Evolutionary conservation across 1,284 basidiomycete genomes (phyloP), one percentile per base, ranked within the genome.

Genomic region (Pyrrhoderma noxium): DNA sequence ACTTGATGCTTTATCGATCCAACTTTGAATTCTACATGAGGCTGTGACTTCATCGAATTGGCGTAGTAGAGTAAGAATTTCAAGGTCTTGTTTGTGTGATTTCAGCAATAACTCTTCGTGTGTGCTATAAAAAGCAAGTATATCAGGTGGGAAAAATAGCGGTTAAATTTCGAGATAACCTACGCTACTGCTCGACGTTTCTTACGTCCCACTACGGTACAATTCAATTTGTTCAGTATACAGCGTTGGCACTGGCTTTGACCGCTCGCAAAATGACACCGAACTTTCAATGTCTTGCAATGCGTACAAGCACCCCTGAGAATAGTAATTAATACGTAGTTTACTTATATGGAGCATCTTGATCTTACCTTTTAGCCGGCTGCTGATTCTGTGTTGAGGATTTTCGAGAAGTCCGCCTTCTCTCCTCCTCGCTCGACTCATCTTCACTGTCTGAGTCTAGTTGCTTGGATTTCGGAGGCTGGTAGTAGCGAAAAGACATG

Each of bases 161-260:
- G 39, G 7, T 43, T 37, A 49, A 8, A 31, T 13, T 39, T 35
- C 2, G n/a, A 44, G 36, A 16, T 50, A 53, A 68, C 76, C 63
- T 65, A 73, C 74, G 70, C 73, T 8, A 76, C 76, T 53, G 75
- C 65, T 60, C 79, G 76, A 40, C 77, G 71, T 58, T 79, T 78
- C 65, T 80, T 79, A 47, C 76, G 70, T 45, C 64, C 65, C 36
- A 75, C 71, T n/a, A 76, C 65, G 21, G 70, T 62, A 58, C 79
- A 82, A 52, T 70, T 64, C 55, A 76, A 67, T 44, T 70, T 69
- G 41, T 72, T 72, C 18, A 63, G 61, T 51, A 67, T 67, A 57
- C 75, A 78, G 34, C 76, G 63, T 44, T 71, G 67, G 57, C 77
- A 79, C 9, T 64, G 65, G n/a, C 56, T 63, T 57, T 73, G 67